Evolutionary conservation across 2,329 filamentous ascomycete species (phyloP).

Genomic region (Colletotrichum limetticola): DNA sequence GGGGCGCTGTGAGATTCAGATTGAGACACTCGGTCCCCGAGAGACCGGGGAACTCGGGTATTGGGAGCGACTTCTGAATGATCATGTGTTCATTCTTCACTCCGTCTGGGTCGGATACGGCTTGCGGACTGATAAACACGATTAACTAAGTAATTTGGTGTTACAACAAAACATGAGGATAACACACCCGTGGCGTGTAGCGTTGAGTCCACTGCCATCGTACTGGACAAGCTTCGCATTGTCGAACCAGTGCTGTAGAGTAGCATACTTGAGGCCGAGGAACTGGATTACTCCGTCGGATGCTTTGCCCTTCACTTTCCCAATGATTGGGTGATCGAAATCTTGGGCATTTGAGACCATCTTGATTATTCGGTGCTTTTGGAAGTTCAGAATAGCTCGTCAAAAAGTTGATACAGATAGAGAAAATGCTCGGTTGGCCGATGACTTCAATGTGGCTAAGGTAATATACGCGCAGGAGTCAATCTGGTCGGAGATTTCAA

Average conservation of each 20-base stretch:
- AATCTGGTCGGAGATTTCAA: background rate
- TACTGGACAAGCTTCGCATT: conserved; percentile 27
- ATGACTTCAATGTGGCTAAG: background rate
- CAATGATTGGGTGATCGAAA: conserved; percentile 19
- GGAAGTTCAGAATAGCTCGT: background rate
- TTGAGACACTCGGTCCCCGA: conserved; percentile 63
- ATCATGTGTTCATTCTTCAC: conserved; percentile 57
- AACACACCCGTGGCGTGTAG: conserved; percentile 48
- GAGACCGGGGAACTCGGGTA: conserved; percentile 45
- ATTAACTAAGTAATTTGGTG: background rate
- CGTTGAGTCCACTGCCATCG: conserved; percentile 39
- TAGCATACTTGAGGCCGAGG: conserved; percentile 39
- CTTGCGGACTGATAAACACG: conserved; percentile 43
- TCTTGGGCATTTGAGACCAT: background rate
- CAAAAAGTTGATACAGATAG: background rate
- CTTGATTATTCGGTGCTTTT: background rate
- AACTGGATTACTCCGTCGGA: conserved; percentile 36
- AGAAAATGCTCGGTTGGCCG: background rate
- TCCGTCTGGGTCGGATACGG: conserved; percentile 51
- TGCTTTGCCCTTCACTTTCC: background rate
- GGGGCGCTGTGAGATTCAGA: conserved; percentile 61
- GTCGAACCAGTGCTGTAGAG: conserved; percentile 35
- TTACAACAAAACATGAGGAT: background rate
- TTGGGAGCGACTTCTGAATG: conserved; percentile 59
- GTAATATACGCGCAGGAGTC: background rate